Evolutionary conservation across 2,329 filamentous ascomycete genomes (phyloP), one percentile per base, ranked within the genome.

Genomic region (Botrytis porri): DNA sequence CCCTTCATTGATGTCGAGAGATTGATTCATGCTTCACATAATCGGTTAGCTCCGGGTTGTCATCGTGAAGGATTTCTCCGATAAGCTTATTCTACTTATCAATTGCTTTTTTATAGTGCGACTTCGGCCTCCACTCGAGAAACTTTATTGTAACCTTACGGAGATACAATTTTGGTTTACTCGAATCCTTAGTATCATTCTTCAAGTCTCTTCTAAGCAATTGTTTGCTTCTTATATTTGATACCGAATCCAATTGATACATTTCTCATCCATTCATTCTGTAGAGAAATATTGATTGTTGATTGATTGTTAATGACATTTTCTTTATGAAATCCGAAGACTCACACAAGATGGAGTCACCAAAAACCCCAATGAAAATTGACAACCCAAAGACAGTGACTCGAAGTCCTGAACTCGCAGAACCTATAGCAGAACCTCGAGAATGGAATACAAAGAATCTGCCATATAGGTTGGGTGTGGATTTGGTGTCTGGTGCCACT

Each of bases 381-480:
- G 71, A 73, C 32, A 62, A 69, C 35, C 64, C 71, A 6, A 51
- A 70, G 65, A 70, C 65, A 18, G 65, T 73, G 45, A 69, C 71
- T 51, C 57, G 71, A 41, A 63, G 57, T 62, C 54, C 71, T 43
- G 65, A 70, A 7, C 41, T 73, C 18, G 48, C 74, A 54, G 75
- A 77, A 61, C 66, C 76, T 39, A 54, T 74, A 70, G 37, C 51
- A 60, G 77, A 76, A 62, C 39, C 72, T 48, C 74, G 71, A 73
- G 72, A 75, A 82, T 95, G 93, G 92, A 97, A 97, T 81, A 95
- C 93, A 37, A 88, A 89, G 76, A 91, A 93, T 77, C 82, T 97
- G 72, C 87, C 87, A 22, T 81, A 87, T 76, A 87, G 94, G 70
- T 80, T 97, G 20, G 88, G 86, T 61, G 88, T 89, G 25, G 94